These are phyloP conservation scores for Persicaria tinctoria DNA, from an alignment of 148 eudicot genomes.

Conservation along the genomic window DNA sequence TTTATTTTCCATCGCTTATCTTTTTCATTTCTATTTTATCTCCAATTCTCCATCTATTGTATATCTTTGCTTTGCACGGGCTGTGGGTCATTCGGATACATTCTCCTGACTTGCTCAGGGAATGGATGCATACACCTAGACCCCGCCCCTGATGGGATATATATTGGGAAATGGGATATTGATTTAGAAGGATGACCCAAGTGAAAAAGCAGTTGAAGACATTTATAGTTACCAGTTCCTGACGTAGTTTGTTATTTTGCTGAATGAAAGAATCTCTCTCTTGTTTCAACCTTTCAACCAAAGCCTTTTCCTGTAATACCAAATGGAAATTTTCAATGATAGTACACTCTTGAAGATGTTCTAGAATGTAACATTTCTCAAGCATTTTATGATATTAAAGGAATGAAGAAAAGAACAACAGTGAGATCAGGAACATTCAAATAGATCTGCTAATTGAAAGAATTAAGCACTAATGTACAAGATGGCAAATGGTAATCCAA, in stretches of 20 bases:
- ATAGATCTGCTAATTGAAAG: background rate
- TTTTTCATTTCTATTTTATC: no score
- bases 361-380: background rate
- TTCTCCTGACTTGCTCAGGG: no score
- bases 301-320: constrained; percentile 40
- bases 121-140: no score
- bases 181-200: background rate
- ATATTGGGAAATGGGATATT: no score
- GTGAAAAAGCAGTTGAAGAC: constrained; percentile 25
- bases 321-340: background rate
- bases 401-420: background rate
- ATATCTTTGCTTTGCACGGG: no score
- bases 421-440: background rate
- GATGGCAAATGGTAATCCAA: background rate
- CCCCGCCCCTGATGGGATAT: no score
- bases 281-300: constrained; percentile 47
- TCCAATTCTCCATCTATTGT: no score
- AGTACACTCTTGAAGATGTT: background rate
- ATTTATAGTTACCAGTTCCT: constrained; percentile 51
- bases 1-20: no score
- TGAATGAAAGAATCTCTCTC: constrained; percentile 56
- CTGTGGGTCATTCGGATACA: no score
- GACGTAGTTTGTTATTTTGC: constrained; percentile 51
- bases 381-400: background rate
- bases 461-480: background rate